Evolutionary conservation across 768 basidiomycete genomes (phyloP).

Genomic region (Psilocybe azurescens): DNA sequence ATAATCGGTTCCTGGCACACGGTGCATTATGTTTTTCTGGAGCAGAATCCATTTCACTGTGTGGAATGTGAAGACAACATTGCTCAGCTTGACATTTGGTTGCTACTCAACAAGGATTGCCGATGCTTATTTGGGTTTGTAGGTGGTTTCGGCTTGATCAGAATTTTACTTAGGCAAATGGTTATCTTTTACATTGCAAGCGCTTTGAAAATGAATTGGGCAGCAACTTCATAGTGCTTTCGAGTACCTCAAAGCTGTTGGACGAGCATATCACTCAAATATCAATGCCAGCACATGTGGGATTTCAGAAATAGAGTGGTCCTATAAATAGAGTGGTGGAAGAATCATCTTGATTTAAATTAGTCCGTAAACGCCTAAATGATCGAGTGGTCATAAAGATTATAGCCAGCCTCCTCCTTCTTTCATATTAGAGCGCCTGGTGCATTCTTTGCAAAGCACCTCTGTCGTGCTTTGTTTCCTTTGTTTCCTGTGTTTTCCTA

Average conservation of each 20-base stretch:
- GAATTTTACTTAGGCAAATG: not conserved
- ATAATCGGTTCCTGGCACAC: not conserved
- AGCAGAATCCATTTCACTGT: not conserved
- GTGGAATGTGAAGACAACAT: not conserved
- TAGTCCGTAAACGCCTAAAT: constrained; percentile 5
- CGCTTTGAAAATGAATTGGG: too few relatives aligned
- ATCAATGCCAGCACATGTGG: constrained; percentile 3
- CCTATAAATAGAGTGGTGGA: constrained; percentile 18
- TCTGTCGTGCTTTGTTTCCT: not conserved
- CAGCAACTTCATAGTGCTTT: too few relatives aligned
- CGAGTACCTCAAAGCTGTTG: not conserved
- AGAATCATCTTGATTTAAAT: not conserved
- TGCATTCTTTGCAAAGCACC: not conserved
- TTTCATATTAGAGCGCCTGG: constrained; percentile 8
- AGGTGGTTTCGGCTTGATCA: not conserved
- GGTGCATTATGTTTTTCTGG: not conserved
- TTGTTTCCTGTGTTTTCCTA: constrained; percentile 2
- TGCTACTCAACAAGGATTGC: not conserved
- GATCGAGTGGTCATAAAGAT: constrained; percentile 2
- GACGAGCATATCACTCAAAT: not conserved
- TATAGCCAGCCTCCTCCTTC: constrained; percentile 21
- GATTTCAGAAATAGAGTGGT: not conserved
- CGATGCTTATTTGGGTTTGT: constrained; percentile 24
- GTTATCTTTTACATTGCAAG: not conserved
- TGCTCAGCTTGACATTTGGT: not conserved